These are phyloP conservation scores for Microbotryum intermedium DNA, from an alignment of 1,284 basidiomycete species.

Conservation along the genomic window DNA sequence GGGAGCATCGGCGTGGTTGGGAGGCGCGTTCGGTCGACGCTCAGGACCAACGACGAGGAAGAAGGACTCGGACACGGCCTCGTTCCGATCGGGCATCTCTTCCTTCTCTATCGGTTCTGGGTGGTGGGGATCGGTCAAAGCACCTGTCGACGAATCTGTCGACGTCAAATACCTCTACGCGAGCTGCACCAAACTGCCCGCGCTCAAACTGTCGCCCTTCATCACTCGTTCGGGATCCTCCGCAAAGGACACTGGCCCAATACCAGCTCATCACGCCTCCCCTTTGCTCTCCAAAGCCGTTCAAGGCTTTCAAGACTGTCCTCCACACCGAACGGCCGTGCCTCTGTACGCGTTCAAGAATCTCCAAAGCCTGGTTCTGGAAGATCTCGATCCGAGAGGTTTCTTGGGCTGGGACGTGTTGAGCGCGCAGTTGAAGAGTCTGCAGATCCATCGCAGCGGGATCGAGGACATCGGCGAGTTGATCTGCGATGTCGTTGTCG, in stretches of 20 bases:
- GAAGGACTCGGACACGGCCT: constrained; percentile 12
- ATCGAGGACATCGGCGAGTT: constrained; percentile 74
- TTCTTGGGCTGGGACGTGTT: constrained; percentile 79
- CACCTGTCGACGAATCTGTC: constrained; percentile 50
- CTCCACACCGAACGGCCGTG: constrained; percentile 63
- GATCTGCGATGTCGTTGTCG: constrained; percentile 63
- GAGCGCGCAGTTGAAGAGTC: constrained; percentile 58
- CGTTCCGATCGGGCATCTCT: constrained; percentile 54
- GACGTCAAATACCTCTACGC: constrained; percentile 77
- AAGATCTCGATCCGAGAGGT: constrained; percentile 70
- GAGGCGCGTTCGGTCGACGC: constrained; percentile 52
- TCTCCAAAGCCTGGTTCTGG: constrained; percentile 60
- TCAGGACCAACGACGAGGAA: background rate
- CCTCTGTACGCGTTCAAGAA: constrained; percentile 79
- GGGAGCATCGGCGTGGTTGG: constrained; percentile 52
- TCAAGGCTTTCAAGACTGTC: constrained; percentile 58
- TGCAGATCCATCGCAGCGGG: constrained; percentile 67
- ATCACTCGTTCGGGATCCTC: constrained; percentile 38
- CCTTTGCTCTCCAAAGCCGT: constrained; percentile 43
- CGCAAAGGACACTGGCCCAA: constrained; percentile 51
- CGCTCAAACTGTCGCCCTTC: constrained; percentile 45
- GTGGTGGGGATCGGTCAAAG: constrained; percentile 59
- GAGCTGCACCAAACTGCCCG: constrained; percentile 76
- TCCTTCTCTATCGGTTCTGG: constrained; percentile 58
- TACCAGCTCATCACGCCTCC: background rate